phyloP scores from a whole-genome alignment of 179 eudicot species.

The Heliamphora pulchella region DNA sequence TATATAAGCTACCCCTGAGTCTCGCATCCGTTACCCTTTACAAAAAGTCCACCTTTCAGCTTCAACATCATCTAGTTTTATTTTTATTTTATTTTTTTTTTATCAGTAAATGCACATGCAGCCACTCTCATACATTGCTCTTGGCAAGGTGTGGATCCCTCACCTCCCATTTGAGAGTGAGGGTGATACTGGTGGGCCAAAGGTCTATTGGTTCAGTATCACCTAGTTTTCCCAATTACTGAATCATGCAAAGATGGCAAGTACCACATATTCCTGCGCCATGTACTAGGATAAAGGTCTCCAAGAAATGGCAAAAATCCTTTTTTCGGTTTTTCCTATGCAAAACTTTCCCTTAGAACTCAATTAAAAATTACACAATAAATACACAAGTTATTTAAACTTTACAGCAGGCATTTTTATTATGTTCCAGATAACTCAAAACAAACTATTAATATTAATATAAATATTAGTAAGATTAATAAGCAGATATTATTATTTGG shows the following conservation, averaged over 20 bases:
- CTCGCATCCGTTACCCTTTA: not conserved
- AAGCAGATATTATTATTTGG: not conserved
- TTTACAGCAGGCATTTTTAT: not conserved
- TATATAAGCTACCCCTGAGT: not conserved
- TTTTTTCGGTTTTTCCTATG: not conserved
- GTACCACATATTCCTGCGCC: not conserved
- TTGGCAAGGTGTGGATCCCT: too few relatives aligned
- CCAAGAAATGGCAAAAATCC: not conserved
- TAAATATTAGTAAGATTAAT: not conserved
- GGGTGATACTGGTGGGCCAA: too few relatives aligned
- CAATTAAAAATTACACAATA: not conserved
- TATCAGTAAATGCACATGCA: too few relatives aligned
- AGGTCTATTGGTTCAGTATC: not conserved
- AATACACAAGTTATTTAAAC: not conserved
- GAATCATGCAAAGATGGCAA: not conserved
- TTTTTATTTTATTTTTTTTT: too few relatives aligned
- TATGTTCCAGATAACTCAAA: too few relatives aligned
- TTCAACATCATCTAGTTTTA: too few relatives aligned
- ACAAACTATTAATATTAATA: not conserved
- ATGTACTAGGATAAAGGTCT: not conserved
- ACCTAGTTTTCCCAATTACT: not conserved
- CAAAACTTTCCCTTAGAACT: not conserved
- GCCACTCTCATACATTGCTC: too few relatives aligned
- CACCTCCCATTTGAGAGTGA: too few relatives aligned
- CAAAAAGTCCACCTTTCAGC: not conserved